Percentiles rank a stretch among this genome's conserved stretches.
phyloP scores from a whole-genome alignment of 768 basidiomycete genomes.

The Tephrocybe sp. region DNA sequence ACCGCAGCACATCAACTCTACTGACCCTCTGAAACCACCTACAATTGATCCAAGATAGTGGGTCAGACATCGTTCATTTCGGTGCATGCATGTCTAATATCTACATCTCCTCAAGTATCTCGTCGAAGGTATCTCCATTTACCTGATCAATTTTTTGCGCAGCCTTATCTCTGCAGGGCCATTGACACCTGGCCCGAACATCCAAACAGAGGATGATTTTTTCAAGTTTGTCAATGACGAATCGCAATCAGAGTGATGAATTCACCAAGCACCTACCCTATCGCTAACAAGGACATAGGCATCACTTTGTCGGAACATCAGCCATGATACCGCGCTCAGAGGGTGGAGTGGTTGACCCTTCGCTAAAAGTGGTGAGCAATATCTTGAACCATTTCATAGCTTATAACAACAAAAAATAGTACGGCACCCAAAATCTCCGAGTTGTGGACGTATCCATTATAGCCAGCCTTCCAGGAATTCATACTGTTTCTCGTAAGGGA shows the following conservation, averaged over 20 bases:
- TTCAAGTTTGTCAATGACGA: constrained; percentile 6
- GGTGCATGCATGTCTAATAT: too few relatives aligned
- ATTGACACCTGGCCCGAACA: constrained; percentile 1
- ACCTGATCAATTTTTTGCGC: background rate
- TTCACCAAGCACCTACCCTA: too few relatives aligned
- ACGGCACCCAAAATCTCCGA: constrained; percentile 14
- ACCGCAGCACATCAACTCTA: constrained; percentile 17
- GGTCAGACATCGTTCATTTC: too few relatives aligned
- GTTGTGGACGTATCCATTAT: constrained; percentile 15
- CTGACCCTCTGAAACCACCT: constrained; percentile 12
- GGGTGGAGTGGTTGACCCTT: constrained; percentile 14
- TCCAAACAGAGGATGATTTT: constrained; percentile 14
- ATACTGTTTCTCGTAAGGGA: constrained; percentile 14
- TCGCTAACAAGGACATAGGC: too few relatives aligned
- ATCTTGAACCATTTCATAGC: background rate
- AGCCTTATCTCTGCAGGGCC: background rate
- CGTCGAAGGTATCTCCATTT: too few relatives aligned
- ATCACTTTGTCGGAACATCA: constrained; percentile 18
- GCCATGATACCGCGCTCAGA: constrained; percentile 16
- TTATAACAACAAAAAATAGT: too few relatives aligned
- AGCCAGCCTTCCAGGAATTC: constrained; percentile 13
- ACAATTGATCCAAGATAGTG: constrained; percentile 15
- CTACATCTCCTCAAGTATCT: too few relatives aligned
- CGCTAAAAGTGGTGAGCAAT: constrained; percentile 4
- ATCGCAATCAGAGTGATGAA: constrained; percentile 16